Base-by-base conservation (phyloP, 2,329 filamentous ascomycete genomes). In the Talaromyces piceae region DNA sequence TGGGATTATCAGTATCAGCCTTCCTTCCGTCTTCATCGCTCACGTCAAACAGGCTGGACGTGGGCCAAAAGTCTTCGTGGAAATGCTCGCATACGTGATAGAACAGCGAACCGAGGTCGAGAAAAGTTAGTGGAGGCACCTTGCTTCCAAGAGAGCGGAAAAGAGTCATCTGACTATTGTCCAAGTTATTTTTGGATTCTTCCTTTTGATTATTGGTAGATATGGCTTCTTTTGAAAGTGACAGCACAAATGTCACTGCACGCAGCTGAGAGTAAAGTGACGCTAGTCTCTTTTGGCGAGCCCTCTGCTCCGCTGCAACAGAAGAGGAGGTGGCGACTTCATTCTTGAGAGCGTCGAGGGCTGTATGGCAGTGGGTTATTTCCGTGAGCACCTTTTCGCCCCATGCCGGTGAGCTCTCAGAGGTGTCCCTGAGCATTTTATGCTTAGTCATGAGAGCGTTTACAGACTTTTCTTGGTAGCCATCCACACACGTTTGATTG, bases 241-340 rank as follows among this genome's bases (percentile, higher is more conserved):
- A 39, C 13, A 51, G 45, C 12, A 51, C 30, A 41, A 51, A 51
- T 3, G 44, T 51, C 8, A 51, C 49, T 27, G 49, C 49, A 23
- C 49, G 37, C 6, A 51, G 27, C 20, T 45, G 44, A 18, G 49
- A 22, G 33, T 25, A 47, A 20, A 51, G 33, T 4, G 49, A 47
- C 5, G 49, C 47, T 5, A 51, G 49, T 27, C 49, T 41, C 27
- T 45, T 51, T 12, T 39, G 49, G 11, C 49, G 49, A 26, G 13
- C 18, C 27, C 33, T 22, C 37, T 51, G 18, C 9, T 4, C n/a
- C 9, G 26, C 16, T 11, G 18, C 44, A 8, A 20, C 5, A 11
- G 16, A 8, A 22, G 27, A 16, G 11, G 44, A 12, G 13, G 44
- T 8, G 13, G 26, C 11, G 13, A 51, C n/a, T 23, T 51, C 49